phyloP scores from a whole-genome alignment of 1,284 basidiomycete species.

The Apiotrichum gracile region DNA sequence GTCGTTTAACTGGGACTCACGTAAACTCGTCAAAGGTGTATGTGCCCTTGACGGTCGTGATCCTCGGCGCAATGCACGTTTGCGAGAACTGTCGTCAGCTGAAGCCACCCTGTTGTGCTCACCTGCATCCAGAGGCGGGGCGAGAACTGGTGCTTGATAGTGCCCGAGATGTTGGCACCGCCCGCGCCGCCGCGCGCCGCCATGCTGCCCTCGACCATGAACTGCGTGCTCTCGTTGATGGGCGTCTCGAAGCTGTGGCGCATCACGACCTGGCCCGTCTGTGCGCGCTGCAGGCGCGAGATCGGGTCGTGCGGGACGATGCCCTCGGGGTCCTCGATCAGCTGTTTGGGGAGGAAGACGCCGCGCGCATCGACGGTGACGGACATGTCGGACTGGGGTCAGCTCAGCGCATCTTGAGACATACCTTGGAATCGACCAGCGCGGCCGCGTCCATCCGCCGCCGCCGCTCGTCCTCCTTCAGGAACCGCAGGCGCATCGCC shows the following conservation, averaged over 20 bases:
- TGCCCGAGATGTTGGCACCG: slow-evolving; percentile 51
- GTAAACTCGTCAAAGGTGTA: slow-evolving; percentile 49
- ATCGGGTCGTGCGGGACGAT: slow-evolving; percentile 31
- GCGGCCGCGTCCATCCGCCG: slow-evolving; percentile 49
- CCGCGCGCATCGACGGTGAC: slow-evolving; percentile 42
- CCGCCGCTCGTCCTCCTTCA: slow-evolving; percentile 46
- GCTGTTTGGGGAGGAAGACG: slow-evolving; percentile 32
- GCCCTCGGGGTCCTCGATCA: slow-evolving; percentile 32
- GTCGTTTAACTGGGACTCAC: slow-evolving; percentile 20
- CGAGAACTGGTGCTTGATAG: slow-evolving; percentile 50
- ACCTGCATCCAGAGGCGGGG: slow-evolving; percentile 46
- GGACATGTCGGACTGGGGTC: slow-evolving; percentile 30
- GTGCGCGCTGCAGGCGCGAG: slow-evolving; percentile 29
- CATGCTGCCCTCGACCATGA: slow-evolving; percentile 46
- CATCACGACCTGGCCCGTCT: slow-evolving; percentile 37
- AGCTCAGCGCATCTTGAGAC: slow-evolving; percentile 2
- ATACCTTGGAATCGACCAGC: slow-evolving; percentile 49
- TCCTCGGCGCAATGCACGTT: slow-evolving; percentile 48
- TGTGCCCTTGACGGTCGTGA: slow-evolving; percentile 48
- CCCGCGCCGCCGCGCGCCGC: slow-evolving; percentile 44
- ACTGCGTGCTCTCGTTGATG: slow-evolving; percentile 32
- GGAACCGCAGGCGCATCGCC: slow-evolving; percentile 47
- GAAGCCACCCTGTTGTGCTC: not conserved
- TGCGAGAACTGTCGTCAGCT: slow-evolving; percentile 22
- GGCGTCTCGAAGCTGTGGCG: slow-evolving; percentile 47